Base-by-base conservation (phyloP, 2,329 filamentous ascomycete genomes). In the Ciborinia camelliae region DNA sequence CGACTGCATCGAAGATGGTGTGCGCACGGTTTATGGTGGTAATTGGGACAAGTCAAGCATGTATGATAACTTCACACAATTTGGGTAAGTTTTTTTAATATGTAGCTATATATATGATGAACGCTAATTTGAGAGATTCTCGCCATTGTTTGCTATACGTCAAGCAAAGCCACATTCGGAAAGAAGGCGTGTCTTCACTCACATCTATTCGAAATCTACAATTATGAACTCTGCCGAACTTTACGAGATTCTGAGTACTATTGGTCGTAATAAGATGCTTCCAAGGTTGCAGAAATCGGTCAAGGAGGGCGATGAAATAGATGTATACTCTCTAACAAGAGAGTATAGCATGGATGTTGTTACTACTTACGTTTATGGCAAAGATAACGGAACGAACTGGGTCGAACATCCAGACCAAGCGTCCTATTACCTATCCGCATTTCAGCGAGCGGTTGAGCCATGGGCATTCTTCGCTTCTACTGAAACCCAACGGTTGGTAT, bases 41-140 rank as follows among this genome's bases (percentile, higher is more conserved):
- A 39, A 43, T 32, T 62, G 30, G 30, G 58, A 62, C 8, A 62
- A 62, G 32, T 43, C 47, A 10, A 20, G 35, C 18, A 26, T 39
- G 47, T 62, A 62, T 43, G 45, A 48, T n/a, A 39, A 26, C 28
- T 60, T 60, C 20, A 48, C 41, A 20, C 55, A 59, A 59, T 59
- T 59, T 59, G 55, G 55, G 55, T 59, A 59, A 30, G 55, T 59
- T 23, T 3, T 35, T 32, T n/a, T n/a, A n/a, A n/a, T 47, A 3
- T 0, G 20, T 45, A 20, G 20, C 9, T n/a, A 10, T 7, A 10
- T 20, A 32, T 30, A 6, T 55, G 18, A 28, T 28, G 35, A 59
- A 48, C 8, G 41, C 55, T 59, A 12, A 59, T 41, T 20, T 20
- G 26, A 18, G 5, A 50, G 41, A 20, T 61, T 51, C 14, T 28